Evolutionary conservation across 495 filamentous ascomycete species (phyloP).

Genomic region (Talaromyces ruber): DNA sequence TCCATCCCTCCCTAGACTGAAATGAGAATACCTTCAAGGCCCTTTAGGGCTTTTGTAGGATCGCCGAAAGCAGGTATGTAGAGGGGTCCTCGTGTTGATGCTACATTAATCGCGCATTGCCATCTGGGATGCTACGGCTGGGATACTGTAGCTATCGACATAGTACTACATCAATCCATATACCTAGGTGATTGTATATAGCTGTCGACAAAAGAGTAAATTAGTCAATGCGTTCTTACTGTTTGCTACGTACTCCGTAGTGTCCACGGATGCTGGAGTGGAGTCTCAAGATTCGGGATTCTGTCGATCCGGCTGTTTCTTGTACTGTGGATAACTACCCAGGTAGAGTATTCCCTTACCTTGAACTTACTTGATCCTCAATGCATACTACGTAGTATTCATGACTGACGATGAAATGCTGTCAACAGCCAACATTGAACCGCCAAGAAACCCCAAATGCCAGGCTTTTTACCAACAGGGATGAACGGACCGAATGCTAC

Average conservation of each 20-base stretch:
- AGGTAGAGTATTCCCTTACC: background rate
- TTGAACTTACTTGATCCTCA: background rate
- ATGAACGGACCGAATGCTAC: background rate
- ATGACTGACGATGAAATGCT: background rate
- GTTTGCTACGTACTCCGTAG: background rate
- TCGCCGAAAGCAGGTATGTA: background rate
- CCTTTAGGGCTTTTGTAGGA: background rate
- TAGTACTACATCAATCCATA: background rate
- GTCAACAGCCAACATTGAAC: background rate
- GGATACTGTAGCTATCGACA: background rate
- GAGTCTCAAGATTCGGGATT: background rate
- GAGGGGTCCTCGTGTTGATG: background rate
- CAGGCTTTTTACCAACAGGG: background rate
- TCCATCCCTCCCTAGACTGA: background rate
- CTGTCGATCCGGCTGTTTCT: background rate
- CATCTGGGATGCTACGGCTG: background rate
- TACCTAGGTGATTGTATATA: background rate
- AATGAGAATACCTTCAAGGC: background rate
- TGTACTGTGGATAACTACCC: background rate
- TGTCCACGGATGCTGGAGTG: background rate
- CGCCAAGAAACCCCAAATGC: background rate
- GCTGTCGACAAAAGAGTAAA: background rate
- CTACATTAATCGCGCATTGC: background rate
- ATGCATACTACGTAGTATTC: background rate
- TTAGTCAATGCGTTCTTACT: background rate